Conservation (phyloP, 169 alveolate species). For the Plasmodium blacklocki region DNA sequence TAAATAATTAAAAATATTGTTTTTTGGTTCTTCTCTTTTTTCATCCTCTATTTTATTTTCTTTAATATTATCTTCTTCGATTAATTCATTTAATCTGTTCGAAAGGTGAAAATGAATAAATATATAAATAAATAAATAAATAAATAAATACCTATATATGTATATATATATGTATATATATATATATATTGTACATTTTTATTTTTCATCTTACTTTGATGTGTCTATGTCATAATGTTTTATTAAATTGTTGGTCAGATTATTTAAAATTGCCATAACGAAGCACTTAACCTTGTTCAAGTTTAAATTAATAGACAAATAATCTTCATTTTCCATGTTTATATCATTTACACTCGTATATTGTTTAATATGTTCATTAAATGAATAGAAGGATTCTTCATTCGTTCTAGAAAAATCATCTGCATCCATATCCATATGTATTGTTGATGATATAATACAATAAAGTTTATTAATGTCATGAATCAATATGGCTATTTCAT, state of each 20-base stretch:
- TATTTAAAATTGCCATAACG: slow-evolving; percentile 40
- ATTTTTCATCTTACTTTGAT: slow-evolving; percentile 19
- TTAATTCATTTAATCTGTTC: slow-evolving; percentile 40
- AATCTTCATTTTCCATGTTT: slow-evolving; percentile 19
- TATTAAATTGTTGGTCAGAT: slow-evolving; percentile 28
- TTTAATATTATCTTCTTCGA: slow-evolving; percentile 36
- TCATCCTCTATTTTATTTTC: slow-evolving; percentile 75
- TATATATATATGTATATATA: not conserved
- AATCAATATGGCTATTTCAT: slow-evolving; percentile 62
- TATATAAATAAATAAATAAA: not conserved
- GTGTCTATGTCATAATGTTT: slow-evolving; percentile 34
- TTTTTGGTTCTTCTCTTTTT: slow-evolving; percentile 57
- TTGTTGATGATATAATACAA: slow-evolving; percentile 50
- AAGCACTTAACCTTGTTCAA: slow-evolving; percentile 63
- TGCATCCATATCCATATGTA: slow-evolving; percentile 1
- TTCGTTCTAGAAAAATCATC: slow-evolving; percentile 6
- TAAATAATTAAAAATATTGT: slow-evolving; percentile 47
- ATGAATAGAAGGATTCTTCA: slow-evolving; percentile 1
- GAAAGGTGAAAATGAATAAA: not conserved
- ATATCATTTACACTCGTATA: slow-evolving; percentile 32
- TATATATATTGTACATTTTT: not conserved
- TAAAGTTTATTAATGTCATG: slow-evolving; percentile 60
- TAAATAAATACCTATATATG: not conserved
- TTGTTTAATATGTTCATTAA: slow-evolving; percentile 35
- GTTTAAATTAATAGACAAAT: slow-evolving; percentile 10